Percentiles rank a stretch among this genome's conserved stretches.
These are phyloP conservation scores for Gryganskiella cystojenkinii DNA, from an alignment of 192 early-diverging fungal genomes.

Conservation along the genomic window DNA sequence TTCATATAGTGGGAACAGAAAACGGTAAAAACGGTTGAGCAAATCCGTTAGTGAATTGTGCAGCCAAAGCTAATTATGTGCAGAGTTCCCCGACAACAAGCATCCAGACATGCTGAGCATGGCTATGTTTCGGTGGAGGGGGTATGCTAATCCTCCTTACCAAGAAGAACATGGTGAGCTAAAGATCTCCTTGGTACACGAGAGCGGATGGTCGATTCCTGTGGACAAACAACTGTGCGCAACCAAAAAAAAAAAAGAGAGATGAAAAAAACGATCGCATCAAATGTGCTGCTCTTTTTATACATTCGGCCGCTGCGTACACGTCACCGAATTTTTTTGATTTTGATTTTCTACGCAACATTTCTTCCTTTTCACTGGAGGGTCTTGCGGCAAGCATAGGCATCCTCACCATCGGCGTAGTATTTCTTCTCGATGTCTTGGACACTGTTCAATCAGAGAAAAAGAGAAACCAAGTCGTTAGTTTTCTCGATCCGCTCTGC, in stretches of 20 bases:
- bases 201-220: neutral
- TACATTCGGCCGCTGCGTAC: too few relatives aligned
- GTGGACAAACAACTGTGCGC: slow-evolving; percentile 1
- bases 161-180: slow-evolving; percentile 30
- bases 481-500: neutral
- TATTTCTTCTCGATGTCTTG: slow-evolving; percentile 95
- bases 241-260: slow-evolving; percentile 1
- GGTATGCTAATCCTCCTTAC: too few relatives aligned
- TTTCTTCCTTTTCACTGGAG: slow-evolving; percentile 2
- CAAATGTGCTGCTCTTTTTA: neutral
- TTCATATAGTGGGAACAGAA: too few relatives aligned
- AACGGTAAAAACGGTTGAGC: too few relatives aligned
- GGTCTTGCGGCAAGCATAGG: slow-evolving; percentile 77
- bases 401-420: slow-evolving; percentile 98
- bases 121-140: too few relatives aligned
- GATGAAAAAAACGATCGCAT: neutral
- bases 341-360: neutral
- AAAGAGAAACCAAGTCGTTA: neutral
- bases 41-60: too few relatives aligned
- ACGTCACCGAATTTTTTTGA: slow-evolving; percentile 1
- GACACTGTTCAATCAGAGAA: slow-evolving; percentile 57
- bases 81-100: too few relatives aligned
- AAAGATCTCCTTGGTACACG: neutral
- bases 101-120: too few relatives aligned
- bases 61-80: too few relatives aligned